Evolutionary conservation across 352 stramenopile species (phyloP).

Genomic region (Pythium rhizo-oryzae): DNA sequence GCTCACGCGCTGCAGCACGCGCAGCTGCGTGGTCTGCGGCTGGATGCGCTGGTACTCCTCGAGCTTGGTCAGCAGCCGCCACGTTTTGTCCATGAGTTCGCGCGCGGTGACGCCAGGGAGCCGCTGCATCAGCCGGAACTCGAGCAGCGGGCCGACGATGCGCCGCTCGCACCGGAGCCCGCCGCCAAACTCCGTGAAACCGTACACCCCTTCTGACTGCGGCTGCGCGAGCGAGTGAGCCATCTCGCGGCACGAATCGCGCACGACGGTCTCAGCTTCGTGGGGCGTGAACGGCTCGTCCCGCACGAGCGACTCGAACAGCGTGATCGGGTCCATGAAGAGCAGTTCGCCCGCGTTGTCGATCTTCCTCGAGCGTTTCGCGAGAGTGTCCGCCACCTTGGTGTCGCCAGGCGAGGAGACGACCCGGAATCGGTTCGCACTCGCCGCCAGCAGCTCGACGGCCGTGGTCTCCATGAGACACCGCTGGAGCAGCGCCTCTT

Average conservation of each 20-base stretch:
- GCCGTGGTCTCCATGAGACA: neutral
- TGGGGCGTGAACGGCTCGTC: conserved; percentile 32
- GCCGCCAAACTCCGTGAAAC: neutral
- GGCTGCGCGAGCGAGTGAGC: neutral
- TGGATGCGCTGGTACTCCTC: conserved; percentile 58
- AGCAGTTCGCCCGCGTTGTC: neutral
- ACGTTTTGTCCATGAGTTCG: conserved; percentile 69
- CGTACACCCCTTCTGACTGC: neutral
- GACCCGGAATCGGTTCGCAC: neutral
- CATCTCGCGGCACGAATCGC: conserved; percentile 45
- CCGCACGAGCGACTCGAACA: conserved; percentile 59
- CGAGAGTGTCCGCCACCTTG: neutral
- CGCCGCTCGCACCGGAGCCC: neutral
- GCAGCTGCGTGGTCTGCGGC: conserved; percentile 43
- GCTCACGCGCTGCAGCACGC: conserved; percentile 54
- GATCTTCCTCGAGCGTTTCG: neutral
- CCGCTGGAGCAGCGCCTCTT: neutral
- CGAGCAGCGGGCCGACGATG: conserved; percentile 16
- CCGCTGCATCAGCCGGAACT: conserved; percentile 55
- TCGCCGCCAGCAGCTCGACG: neutral
- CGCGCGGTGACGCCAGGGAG: conserved; percentile 33
- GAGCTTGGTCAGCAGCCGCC: conserved; percentile 51
- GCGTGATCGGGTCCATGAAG: conserved; percentile 19
- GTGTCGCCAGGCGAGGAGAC: neutral
- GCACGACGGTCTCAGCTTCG: conserved; percentile 48